Base-by-base conservation (phyloP, 768 basidiomycete species). In the Boletus sensibilis region DNA sequence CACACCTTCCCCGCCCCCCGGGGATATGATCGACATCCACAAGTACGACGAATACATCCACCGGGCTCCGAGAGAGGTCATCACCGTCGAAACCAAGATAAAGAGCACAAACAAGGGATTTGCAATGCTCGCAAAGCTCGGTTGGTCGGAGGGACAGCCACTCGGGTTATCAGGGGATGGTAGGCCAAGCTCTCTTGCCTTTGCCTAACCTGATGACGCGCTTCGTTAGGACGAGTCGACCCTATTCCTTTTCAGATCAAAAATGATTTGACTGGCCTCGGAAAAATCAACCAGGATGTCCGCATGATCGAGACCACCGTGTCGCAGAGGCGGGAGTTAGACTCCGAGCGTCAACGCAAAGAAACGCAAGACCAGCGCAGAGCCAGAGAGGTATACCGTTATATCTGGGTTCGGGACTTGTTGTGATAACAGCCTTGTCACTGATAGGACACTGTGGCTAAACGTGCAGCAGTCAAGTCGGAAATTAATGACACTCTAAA, bases 261-360 rank as follows among this genome's bases (percentile, higher is more conserved):
- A 69, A 79, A 78, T 37, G 92, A 93, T 64, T 75, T 82, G 41
- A 90, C 86, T 23, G 92, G 92, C 13, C 78, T 94, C 18, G 92
- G 92, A 16, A 93, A 92, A 68, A 78, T 78, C 5, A 87, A 71
- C 52, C 88, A 91, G 67, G 92, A 94, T 68, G 82, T 88, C 40
- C 83, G 84, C 39, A 87, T 92, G 85, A 88, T 92, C 44, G 90
- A 92, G 70, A 85, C 87, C 0, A 92, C 90, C 9, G 91, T 92
- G 25, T 87, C 90, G 9, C 88, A 90, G 63, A 83, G 92, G 31
- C 85, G 91, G 12, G 88, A 75, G 41, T 73, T 94, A 16, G 90
- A 92, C 64, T 91, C 91, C 3, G 92, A 93, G 68, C 81, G 89
- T 35, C 88, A 90, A 67, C 83, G 79, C 49, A 88, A 84, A 66